These are phyloP conservation scores for Alloascoidea africana DNA, from an alignment of 805 yeast species.

Conservation along the genomic window DNA sequence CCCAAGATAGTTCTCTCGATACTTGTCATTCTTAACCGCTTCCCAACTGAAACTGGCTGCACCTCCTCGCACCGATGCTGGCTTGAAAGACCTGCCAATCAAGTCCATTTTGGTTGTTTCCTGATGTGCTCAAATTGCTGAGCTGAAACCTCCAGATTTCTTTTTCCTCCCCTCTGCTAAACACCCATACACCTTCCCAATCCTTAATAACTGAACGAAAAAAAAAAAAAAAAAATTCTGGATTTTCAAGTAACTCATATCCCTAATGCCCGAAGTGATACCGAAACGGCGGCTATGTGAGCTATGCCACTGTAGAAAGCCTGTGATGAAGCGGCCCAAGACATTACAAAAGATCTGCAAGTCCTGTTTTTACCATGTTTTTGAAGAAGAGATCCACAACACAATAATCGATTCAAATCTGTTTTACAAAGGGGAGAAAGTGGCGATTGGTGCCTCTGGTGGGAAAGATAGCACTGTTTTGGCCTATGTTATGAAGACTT, in stretches of 20 bases:
- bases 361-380: slow-evolving; percentile 75
- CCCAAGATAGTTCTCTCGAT: slow-evolving; percentile 13
- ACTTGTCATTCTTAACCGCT: slow-evolving; percentile 12
- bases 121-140: no score
- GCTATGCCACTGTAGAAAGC: slow-evolving; percentile 67
- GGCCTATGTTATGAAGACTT: slow-evolving; percentile 72
- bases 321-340: slow-evolving; percentile 84
- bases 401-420: slow-evolving; percentile 61
- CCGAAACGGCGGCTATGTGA: slow-evolving; percentile 43
- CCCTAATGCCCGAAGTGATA: background rate
- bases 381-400: slow-evolving; percentile 91
- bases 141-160: no score
- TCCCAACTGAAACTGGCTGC: slow-evolving; percentile 13
- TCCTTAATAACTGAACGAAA: no score
- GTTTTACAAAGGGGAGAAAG: slow-evolving; percentile 68
- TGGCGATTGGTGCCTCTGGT: slow-evolving; percentile 97
- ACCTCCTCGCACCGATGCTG: slow-evolving; percentile 7
- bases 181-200: no score
- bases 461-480: slow-evolving; percentile 96
- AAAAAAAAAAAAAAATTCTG: no score
- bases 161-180: no score
- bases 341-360: slow-evolving; percentile 83
- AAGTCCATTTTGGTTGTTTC: no score
- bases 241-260: no score
- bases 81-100: background rate